phyloP scores from a whole-genome alignment of 768 basidiomycete species.

The Crepidotus variabilis region DNA sequence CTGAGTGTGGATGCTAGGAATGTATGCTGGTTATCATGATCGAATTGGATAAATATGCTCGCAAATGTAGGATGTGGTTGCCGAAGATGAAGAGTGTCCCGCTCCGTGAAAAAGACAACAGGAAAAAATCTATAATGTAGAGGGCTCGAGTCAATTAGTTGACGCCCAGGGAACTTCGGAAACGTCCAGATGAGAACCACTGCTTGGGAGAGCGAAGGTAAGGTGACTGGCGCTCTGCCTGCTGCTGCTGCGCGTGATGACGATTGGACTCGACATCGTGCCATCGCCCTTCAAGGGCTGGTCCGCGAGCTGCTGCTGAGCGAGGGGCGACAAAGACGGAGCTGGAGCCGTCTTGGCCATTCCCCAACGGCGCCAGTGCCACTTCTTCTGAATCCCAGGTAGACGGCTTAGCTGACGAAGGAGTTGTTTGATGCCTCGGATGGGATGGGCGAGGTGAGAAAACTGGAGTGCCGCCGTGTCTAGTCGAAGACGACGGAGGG shows the following conservation, averaged over 20 bases:
- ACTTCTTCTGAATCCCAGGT: constrained; percentile 26
- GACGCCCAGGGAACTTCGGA: constrained; percentile 40
- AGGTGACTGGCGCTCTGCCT: constrained; percentile 8
- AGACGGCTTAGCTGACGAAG: constrained; percentile 31
- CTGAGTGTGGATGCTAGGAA: background rate
- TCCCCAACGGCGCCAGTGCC: constrained; percentile 7
- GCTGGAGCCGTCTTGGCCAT: constrained; percentile 13
- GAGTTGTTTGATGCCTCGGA: constrained; percentile 34
- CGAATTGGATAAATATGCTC: constrained; percentile 2
- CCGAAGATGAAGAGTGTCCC: background rate
- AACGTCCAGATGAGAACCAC: constrained; percentile 54
- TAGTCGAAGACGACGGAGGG: constrained; percentile 25
- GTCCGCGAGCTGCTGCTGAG: background rate
- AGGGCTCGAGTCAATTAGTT: constrained; percentile 7
- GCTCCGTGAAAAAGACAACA: background rate
- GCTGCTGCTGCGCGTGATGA: constrained; percentile 14
- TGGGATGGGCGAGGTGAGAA: constrained; percentile 29
- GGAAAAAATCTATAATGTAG: background rate
- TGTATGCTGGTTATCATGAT: background rate
- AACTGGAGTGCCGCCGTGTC: constrained; percentile 20
- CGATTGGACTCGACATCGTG: constrained; percentile 2
- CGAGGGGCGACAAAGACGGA: background rate
- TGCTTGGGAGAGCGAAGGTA: constrained; percentile 38
- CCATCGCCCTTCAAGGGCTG: background rate
- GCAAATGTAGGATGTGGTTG: background rate